Evolutionary conservation across 805 yeast genomes (phyloP), one percentile per base, ranked within the genome.

Genomic region (Ogataea siamensis): DNA sequence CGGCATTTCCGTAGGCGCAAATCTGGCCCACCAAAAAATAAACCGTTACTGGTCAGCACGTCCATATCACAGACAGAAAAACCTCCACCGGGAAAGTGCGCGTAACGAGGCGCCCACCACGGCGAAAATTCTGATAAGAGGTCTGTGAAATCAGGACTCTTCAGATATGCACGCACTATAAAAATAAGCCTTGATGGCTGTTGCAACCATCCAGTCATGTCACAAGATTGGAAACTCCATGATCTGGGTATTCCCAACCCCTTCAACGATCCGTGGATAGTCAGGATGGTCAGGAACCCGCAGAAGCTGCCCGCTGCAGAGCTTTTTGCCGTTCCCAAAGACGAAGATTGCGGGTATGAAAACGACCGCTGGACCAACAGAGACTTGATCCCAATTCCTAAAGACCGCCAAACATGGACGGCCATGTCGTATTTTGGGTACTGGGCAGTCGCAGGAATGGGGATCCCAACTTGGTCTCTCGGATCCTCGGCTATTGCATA

Each of bases 371-470:
- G 61, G 47, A 60, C 66, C 5, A 68, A 66, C 29, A 60, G 63
- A 28, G 76, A 72, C 46, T 59, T 71, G 22, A 63, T 67, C 13
- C 75, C 76, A 17, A 55, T 70, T 42, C 73, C 73, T 0, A 66
- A 66, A 5, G 46, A 50, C 5, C 53, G 77, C 45, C 59, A 78
- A 37, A 66, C 71, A 0, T 74, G 78, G 78, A 70, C 68, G 5
- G 52, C 60, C 15, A 53, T 63, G 46, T 64, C 69, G 22, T 72
- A 63, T 47, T 49, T 67, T n/a, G 64, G 64, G 2, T 67, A 66
- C 45, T 70, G 74, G 74, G 58, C 63, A 18, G 63, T 68, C 17
- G 58, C 64, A 19, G 49, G 50, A 22, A 40, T 51, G 35, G 49
- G 61, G 46, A 42, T 36, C 44, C 25, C 51, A 1, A 45, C 46